These are phyloP conservation scores for Pleurotus ostreatus DNA, from an alignment of 768 basidiomycete species.

Conservation along the genomic window DNA sequence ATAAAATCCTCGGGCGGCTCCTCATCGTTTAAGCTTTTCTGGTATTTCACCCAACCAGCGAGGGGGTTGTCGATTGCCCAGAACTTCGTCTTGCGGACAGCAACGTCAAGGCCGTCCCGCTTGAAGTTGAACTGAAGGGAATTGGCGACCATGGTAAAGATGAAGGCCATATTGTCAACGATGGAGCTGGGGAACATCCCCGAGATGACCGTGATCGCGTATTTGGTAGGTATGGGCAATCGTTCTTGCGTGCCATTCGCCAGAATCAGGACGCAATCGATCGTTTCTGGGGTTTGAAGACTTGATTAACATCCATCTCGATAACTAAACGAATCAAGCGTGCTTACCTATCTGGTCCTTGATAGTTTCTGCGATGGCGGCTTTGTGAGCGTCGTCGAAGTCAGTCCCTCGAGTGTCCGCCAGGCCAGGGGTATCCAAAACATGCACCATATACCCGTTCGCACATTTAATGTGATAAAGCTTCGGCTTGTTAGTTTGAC, in stretches of 20 bases:
- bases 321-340: no score
- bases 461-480: conserved; percentile 11
- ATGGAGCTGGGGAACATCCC: conserved; percentile 21
- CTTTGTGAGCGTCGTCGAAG: conserved; percentile 21
- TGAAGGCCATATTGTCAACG: conserved; percentile 21
- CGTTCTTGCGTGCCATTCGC: conserved; percentile 22
- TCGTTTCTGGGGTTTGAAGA: conserved; percentile 1
- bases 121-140: conserved; percentile 20
- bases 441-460: conserved; percentile 13
- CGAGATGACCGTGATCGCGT: conserved; percentile 19
- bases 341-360: conserved; percentile 10
- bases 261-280: conserved; percentile 24
- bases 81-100: conserved; percentile 5
- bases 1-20: conserved; percentile 13
- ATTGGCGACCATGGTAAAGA: conserved; percentile 19
- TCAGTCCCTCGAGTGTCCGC: conserved; percentile 23
- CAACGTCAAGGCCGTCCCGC: conserved; percentile 11
- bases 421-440: conserved; percentile 26
- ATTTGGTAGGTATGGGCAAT: conserved; percentile 20
- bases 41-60: conserved; percentile 10
- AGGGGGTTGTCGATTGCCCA: conserved; percentile 14
- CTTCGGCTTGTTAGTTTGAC: conserved; percentile 13
- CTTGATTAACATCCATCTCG: neutral
- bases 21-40: neutral
- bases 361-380: conserved; percentile 20